These are phyloP conservation scores for Pseudevernia furfuracea DNA, from an alignment of 495 filamentous ascomycete species.

Conservation along the genomic window DNA sequence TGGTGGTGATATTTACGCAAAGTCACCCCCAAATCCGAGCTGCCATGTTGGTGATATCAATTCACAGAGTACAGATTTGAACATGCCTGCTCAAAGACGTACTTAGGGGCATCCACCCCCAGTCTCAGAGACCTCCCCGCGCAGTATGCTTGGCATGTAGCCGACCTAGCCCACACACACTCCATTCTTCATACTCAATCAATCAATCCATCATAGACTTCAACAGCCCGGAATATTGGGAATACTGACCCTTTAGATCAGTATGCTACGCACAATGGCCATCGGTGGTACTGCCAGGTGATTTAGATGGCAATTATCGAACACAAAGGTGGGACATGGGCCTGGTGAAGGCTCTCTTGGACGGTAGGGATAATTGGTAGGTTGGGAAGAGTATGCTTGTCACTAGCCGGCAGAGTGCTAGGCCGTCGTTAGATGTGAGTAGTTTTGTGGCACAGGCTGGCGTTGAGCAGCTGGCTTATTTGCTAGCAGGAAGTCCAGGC, in stretches of 20 bases:
- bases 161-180: no score
- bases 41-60: no score
- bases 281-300: slow-evolving; percentile 7
- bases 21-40: background rate
- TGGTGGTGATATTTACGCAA: no score
- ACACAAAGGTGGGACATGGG: slow-evolving; percentile 1
- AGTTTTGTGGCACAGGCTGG: background rate
- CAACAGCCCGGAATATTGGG: slow-evolving; percentile 6
- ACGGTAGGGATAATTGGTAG: background rate
- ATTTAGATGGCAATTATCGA: slow-evolving; percentile 4
- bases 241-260: background rate
- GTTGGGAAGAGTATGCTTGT: slow-evolving; percentile 11
- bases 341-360: background rate
- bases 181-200: no score
- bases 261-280: slow-evolving; percentile 13
- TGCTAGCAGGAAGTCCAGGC: background rate
- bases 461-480: background rate
- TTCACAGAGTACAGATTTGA: no score
- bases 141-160: no score
- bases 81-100: no score
- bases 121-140: no score
- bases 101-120: no score
- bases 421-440: slow-evolving; percentile 13
- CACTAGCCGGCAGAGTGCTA: slow-evolving; percentile 7
- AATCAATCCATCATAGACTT: no score